These are phyloP conservation scores for Zygotorulaspora mrakii DNA, from an alignment of 1,139 yeast genomes.

Conservation along the genomic window DNA sequence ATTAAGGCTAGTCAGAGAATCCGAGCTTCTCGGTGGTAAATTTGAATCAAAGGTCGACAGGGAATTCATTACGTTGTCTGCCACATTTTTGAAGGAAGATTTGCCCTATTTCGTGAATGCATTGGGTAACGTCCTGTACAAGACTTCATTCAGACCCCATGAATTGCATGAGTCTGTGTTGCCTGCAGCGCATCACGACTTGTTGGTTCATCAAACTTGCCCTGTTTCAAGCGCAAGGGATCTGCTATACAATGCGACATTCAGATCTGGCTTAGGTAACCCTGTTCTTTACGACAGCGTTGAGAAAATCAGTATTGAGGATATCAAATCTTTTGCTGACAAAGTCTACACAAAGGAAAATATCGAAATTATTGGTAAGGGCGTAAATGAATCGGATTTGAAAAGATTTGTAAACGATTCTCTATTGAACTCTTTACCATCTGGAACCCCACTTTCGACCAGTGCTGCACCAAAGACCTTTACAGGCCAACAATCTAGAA, in stretches of 20 bases:
- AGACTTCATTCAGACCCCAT: conserved; percentile 74
- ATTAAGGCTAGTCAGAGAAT: conserved; percentile 88
- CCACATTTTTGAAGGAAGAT: conserved; percentile 80
- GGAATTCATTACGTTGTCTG: conserved; percentile 75
- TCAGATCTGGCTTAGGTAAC: conserved; percentile 86
- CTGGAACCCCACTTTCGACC: conserved; percentile 48
- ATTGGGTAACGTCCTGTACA: conserved; percentile 69
- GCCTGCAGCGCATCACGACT: conserved; percentile 69
- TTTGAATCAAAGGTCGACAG: conserved; percentile 70
- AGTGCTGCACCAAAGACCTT: conserved; percentile 45
- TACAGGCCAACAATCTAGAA: conserved; percentile 72
- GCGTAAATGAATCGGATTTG: conserved; percentile 72
- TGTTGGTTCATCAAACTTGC: conserved; percentile 46
- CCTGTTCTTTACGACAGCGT: conserved; percentile 73
- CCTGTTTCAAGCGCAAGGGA: conserved; percentile 67
- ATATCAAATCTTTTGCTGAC: conserved; percentile 63
- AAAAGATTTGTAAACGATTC: conserved; percentile 63
- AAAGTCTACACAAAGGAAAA: conserved; percentile 67
- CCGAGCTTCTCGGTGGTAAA: conserved; percentile 88
- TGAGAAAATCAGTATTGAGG: conserved; percentile 56
- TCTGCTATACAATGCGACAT: conserved; percentile 74
- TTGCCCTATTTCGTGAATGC: conserved; percentile 91
- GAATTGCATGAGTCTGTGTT: conserved; percentile 77
- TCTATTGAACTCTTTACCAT: conserved; percentile 59
- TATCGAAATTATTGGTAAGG: conserved; percentile 67